phyloP scores from a whole-genome alignment of 805 yeast genomes.

The Tetrapisispora iriomotensis region DNA sequence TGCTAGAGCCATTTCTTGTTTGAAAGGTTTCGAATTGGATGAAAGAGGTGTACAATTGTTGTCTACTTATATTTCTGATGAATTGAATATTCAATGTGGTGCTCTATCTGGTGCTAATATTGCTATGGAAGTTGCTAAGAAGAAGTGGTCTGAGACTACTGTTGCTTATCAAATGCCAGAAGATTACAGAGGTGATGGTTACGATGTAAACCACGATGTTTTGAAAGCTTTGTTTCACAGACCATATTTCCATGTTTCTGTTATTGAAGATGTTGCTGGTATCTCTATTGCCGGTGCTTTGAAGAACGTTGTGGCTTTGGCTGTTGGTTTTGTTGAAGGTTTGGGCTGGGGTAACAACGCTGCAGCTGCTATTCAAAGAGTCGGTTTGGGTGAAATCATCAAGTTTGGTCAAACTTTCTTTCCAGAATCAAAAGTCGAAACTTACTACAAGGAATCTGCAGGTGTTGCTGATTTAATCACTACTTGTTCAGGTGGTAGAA shows the following conservation, averaged over 20 bases:
- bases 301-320: slow-evolving; percentile 90
- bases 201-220: slow-evolving; percentile 53
- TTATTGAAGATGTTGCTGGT: slow-evolving; percentile 88
- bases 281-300: slow-evolving; percentile 95
- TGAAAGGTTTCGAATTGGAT: slow-evolving; percentile 88
- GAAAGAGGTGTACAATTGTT: slow-evolving; percentile 77
- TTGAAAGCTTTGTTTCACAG: slow-evolving; percentile 87
- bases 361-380: slow-evolving; percentile 93
- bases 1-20: slow-evolving; percentile 86
- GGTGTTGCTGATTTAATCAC: slow-evolving; percentile 98
- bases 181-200: slow-evolving; percentile 40
- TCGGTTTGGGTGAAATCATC: slow-evolving; percentile 85
- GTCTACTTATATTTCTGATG: slow-evolving; percentile 67
- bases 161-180: slow-evolving; percentile 76
- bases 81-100: slow-evolving; percentile 85
- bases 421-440: slow-evolving; percentile 61
- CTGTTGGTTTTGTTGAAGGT: slow-evolving; percentile 97
- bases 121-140: slow-evolving; percentile 93
- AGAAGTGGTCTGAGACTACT: slow-evolving; percentile 96
- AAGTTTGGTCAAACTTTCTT: slow-evolving; percentile 75
- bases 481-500: slow-evolving; percentile 96
- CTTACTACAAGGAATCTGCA: slow-evolving; percentile 88
- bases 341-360: slow-evolving; percentile 99
- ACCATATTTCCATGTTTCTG: slow-evolving; percentile 95
- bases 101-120: slow-evolving; percentile 95